Conservation (phyloP, 495 filamentous ascomycete genomes). For the Aspergillus homomorphus region DNA sequence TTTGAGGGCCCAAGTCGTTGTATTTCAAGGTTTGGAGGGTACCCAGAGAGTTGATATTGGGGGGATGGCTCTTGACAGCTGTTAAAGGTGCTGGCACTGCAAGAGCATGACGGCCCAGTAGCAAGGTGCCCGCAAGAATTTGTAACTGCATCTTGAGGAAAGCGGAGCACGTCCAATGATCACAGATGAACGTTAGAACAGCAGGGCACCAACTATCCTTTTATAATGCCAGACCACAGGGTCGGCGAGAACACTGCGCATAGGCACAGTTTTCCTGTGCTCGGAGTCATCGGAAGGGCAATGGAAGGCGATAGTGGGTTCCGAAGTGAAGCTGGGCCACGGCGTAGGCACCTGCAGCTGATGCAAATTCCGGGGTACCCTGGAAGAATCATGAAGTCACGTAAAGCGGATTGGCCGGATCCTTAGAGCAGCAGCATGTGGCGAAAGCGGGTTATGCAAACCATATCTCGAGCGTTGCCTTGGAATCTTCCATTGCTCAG, state of each 20-base stretch:
- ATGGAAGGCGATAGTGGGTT: not conserved
- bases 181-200: not conserved
- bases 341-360: not conserved
- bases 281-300: slow-evolving; percentile 5
- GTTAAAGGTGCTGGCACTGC: slow-evolving; percentile 12
- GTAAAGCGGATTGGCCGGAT: not conserved
- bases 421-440: not conserved
- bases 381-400: not conserved
- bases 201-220: not conserved
- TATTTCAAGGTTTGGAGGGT: slow-evolving; percentile 27
- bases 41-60: slow-evolving; percentile 16
- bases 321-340: not conserved
- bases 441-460: not conserved
- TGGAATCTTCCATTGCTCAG: not conserved
- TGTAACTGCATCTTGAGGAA: slow-evolving; percentile 12
- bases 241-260: not conserved
- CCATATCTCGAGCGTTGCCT: not conserved
- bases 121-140: slow-evolving; percentile 10
- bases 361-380: not conserved
- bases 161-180: not conserved
- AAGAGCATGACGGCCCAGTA: slow-evolving; percentile 12
- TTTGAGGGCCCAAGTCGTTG: slow-evolving; percentile 30
- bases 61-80: not conserved
- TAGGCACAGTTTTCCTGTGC: not conserved
- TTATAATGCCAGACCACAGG: not conserved